Evolutionary conservation across 2,329 filamentous ascomycete genomes (phyloP).

Genomic region (Myriosclerotinia curreyana): DNA sequence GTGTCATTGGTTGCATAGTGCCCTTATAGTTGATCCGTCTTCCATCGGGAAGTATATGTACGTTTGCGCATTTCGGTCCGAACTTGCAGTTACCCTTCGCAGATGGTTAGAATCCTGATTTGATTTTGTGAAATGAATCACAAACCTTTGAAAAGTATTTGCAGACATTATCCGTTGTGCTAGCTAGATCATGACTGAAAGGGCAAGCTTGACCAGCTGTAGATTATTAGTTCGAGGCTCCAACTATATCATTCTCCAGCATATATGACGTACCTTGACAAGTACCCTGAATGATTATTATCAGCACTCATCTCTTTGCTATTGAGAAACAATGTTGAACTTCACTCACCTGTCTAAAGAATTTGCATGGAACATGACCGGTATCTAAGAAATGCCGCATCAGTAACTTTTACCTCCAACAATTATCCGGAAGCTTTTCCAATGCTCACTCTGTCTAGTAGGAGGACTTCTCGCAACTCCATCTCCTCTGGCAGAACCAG

Average conservation of each 20-base stretch:
- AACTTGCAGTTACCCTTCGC: constrained; percentile 96
- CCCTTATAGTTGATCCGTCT: constrained; percentile 77
- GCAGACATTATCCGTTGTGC: constrained; percentile 83
- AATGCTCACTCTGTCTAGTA: constrained; percentile 22
- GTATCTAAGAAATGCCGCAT: constrained; percentile 21
- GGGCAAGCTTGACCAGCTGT: constrained; percentile 85
- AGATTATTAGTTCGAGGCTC: constrained; percentile 48
- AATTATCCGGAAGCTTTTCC: neutral
- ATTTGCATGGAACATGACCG: constrained; percentile 24
- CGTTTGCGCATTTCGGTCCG: constrained; percentile 93
- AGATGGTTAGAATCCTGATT: constrained; percentile 31
- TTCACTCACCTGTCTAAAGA: constrained; percentile 22
- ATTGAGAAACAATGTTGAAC: neutral
- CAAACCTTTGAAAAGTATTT: constrained; percentile 98
- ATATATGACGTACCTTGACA: constrained; percentile 21
- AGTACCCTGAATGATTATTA: constrained; percentile 15
- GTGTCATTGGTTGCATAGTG: constrained; percentile 48
- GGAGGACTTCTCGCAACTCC: constrained; percentile 23
- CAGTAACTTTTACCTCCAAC: neutral
- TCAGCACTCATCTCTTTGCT: neutral
- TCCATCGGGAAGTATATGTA: constrained; percentile 91
- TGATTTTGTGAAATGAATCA: constrained; percentile 19
- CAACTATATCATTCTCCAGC: neutral
- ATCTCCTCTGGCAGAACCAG: constrained; percentile 12
- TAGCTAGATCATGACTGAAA: constrained; percentile 89